These are phyloP conservation scores for Bathelium albidoporum DNA, from an alignment of 495 filamentous ascomycete species.

Conservation along the genomic window DNA sequence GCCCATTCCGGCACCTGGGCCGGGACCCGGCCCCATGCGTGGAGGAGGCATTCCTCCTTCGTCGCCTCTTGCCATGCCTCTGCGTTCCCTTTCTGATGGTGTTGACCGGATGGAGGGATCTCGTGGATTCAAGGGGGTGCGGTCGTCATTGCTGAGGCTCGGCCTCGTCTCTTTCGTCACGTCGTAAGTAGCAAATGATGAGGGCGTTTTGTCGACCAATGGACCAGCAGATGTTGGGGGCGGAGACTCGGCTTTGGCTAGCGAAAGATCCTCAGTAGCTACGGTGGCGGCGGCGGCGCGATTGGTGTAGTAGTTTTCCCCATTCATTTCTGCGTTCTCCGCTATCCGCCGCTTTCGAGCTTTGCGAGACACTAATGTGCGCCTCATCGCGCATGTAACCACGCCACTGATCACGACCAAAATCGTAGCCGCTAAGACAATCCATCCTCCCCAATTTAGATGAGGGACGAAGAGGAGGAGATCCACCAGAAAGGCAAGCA, in stretches of 20 bases:
- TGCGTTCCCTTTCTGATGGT: not conserved
- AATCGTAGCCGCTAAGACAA: slow-evolving; percentile 85
- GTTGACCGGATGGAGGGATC: slow-evolving; percentile 33
- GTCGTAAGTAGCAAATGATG: slow-evolving; percentile 73
- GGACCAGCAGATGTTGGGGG: slow-evolving; percentile 40
- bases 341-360: slow-evolving; percentile 83
- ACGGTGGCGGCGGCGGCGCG: slow-evolving; percentile 48
- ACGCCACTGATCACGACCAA: slow-evolving; percentile 73
- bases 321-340: slow-evolving; percentile 88
- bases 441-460: slow-evolving; percentile 86
- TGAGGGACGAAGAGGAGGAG: slow-evolving; percentile 95
- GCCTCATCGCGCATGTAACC: slow-evolving; percentile 92
- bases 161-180: slow-evolving; percentile 19
- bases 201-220: slow-evolving; percentile 27
- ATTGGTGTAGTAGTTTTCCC: slow-evolving; percentile 74
- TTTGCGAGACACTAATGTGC: slow-evolving; percentile 84
- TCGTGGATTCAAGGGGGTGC: slow-evolving; percentile 65
- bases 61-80: not conserved
- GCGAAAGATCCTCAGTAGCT: slow-evolving; percentile 20
- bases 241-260: slow-evolving; percentile 37
- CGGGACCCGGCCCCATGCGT: slow-evolving; percentile 1
- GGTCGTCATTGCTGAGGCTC: slow-evolving; percentile 59
- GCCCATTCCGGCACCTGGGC: slow-evolving; percentile 8
- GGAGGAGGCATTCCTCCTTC: not conserved
- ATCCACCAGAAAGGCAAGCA: slow-evolving; percentile 87